A percentile compares a stretch with the other conserved stretches of the same genome.
phyloP scores from a whole-genome alignment of 768 basidiomycete species.

The Omphalotus guepiniiformis region DNA sequence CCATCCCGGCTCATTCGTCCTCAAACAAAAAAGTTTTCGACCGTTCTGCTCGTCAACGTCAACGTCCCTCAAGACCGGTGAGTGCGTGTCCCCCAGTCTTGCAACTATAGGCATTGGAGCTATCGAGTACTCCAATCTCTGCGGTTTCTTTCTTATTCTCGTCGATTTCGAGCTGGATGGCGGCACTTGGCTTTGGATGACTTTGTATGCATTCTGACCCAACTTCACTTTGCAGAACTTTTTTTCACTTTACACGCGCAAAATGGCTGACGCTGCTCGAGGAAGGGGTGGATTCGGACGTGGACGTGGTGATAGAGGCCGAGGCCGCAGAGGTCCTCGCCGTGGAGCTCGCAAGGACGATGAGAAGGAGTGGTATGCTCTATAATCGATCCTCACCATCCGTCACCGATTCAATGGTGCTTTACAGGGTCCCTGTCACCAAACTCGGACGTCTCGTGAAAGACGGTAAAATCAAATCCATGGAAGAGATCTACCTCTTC shows the following conservation, averaged over 20 bases:
- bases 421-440: slow-evolving; percentile 87
- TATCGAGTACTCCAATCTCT: too few relatives aligned
- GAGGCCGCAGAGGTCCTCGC: slow-evolving; percentile 85
- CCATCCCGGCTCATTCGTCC: too few relatives aligned
- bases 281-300: slow-evolving; percentile 77
- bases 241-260: slow-evolving; percentile 23
- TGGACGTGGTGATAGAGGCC: slow-evolving; percentile 88
- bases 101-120: too few relatives aligned
- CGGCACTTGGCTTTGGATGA: slow-evolving; percentile 36
- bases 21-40: too few relatives aligned
- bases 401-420: too few relatives aligned
- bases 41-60: too few relatives aligned
- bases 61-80: too few relatives aligned
- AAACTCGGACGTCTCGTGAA: slow-evolving; percentile 99
- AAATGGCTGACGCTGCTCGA: slow-evolving; percentile 77
- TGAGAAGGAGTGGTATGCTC: slow-evolving; percentile 95
- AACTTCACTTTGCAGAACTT: slow-evolving; percentile 14
- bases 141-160: too few relatives aligned
- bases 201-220: slow-evolving; percentile 24
- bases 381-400: slow-evolving; percentile 11
- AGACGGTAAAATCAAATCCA: slow-evolving; percentile 99
- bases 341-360: slow-evolving; percentile 99
- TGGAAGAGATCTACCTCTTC: slow-evolving; percentile 99
- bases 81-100: too few relatives aligned
- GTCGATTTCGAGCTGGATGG: slow-evolving; percentile 44